Evolutionary conservation across 345 rosid species (phyloP), one percentile per base, ranked within the genome.

Genomic region (Garcia nutans): DNA sequence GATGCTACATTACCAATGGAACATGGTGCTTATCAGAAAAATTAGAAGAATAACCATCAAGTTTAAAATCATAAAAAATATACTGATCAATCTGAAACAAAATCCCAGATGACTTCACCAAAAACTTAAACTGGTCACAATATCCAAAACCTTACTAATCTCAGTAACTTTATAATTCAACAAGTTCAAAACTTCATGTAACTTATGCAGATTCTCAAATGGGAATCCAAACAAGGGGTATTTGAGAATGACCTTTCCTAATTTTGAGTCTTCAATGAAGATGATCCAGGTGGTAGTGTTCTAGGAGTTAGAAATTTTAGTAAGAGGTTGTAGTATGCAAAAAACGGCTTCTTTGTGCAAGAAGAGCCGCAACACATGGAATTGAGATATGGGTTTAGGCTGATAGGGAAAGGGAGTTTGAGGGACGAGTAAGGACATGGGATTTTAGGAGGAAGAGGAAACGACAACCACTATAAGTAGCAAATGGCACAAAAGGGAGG

Each of bases 71-170:
- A 45, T 45, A 54, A 1, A 11, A 23, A 57, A 23, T 19, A 62
- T 78, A 79, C 37, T 58, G 47, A 55, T 75, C 77, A 47, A 83
- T 57, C 23, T 74, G 45, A 1, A 55, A 70, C 61, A n/a, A 83
- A 55, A 37, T 80, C 81, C 2, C 60, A 45, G 37, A 83, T 22
- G n/a, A n/a, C n/a, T n/a, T n/a, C n/a, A n/a, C n/a, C n/a, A n/a
- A n/a, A n/a, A n/a, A n/a, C n/a, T n/a, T n/a, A n/a, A n/a, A n/a
- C n/a, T n/a, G n/a, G n/a, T n/a, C n/a, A n/a, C n/a, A n/a, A n/a
- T n/a, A n/a, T n/a, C n/a, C n/a, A n/a, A n/a, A n/a, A n/a, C n/a
- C n/a, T n/a, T n/a, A n/a, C n/a, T n/a, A n/a, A n/a, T n/a, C 57
- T 79, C 81, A 2, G 54, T 62, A 56, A 72, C 85, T 70, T 2